Evolutionary conservation across 345 rosid species (phyloP).

Genomic region (Triadica sebifera): DNA sequence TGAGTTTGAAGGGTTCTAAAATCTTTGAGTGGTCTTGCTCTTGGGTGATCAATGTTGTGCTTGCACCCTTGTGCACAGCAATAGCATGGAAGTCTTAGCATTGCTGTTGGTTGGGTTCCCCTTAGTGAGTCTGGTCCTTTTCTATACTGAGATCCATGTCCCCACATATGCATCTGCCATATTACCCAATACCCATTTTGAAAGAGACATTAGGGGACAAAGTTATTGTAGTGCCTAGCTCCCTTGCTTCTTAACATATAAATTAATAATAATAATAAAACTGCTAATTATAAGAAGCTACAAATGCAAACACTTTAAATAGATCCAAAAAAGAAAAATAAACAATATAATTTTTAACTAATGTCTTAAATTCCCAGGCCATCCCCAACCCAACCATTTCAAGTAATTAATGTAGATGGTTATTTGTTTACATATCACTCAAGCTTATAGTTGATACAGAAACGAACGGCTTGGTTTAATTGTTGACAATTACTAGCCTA

Average conservation of each 20-base stretch:
- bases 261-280: no score
- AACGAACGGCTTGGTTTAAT: not conserved
- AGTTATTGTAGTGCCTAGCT: not conserved
- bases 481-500: not conserved
- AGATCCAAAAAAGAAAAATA: no score
- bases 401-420: not conserved
- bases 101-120: slow-evolving; percentile 73
- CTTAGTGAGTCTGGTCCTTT: slow-evolving; percentile 76
- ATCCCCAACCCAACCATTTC: not conserved
- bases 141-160: slow-evolving; percentile 88
- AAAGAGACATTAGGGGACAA: not conserved
- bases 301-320: no score
- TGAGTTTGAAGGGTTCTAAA: slow-evolving; percentile 86
- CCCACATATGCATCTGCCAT: slow-evolving; percentile 88
- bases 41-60: slow-evolving; percentile 75
- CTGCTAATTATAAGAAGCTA: no score
- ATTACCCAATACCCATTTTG: not conserved
- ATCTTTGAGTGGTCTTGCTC: slow-evolving; percentile 73
- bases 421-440: not conserved
- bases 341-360: no score
- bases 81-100: slow-evolving; percentile 74
- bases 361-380: no score
- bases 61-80: slow-evolving; percentile 70
- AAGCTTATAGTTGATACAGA: not conserved
- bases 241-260: no score